These are phyloP conservation scores for Dactylellina cionopaga DNA, from an alignment of 2,329 filamentous ascomycete species.

Conservation along the genomic window DNA sequence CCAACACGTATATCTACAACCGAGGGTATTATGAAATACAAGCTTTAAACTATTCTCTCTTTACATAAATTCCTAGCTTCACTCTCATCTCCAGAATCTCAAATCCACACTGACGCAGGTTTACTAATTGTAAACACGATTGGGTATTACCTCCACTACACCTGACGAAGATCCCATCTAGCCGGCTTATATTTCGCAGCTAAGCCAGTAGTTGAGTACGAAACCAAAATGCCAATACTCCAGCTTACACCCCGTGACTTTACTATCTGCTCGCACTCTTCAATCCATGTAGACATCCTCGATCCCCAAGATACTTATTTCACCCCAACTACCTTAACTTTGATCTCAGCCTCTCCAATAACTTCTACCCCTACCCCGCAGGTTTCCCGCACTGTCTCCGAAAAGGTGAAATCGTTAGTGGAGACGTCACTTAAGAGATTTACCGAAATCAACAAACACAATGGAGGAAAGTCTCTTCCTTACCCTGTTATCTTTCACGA, in stretches of 20 bases:
- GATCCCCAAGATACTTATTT: constrained; percentile 6
- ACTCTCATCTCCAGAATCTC: too few relatives aligned
- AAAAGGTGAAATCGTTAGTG: neutral
- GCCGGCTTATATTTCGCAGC: too few relatives aligned
- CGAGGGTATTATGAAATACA: too few relatives aligned
- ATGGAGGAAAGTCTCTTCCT: neutral
- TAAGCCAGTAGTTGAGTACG: too few relatives aligned
- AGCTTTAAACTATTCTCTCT: too few relatives aligned
- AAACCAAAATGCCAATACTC: constrained; percentile 10
- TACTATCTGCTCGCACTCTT: neutral
- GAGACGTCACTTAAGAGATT: neutral
- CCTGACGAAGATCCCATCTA: too few relatives aligned
- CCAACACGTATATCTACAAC: too few relatives aligned
- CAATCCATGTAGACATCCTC: neutral
- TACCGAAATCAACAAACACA: neutral
- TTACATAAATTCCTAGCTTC: too few relatives aligned
- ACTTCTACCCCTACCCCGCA: neutral
- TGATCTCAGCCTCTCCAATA: neutral
- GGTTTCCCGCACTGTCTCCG: neutral
- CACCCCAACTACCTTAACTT: neutral
- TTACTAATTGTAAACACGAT: too few relatives aligned
- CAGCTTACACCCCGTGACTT: neutral
- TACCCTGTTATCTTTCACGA: constrained; percentile 6
- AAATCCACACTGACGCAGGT: too few relatives aligned
- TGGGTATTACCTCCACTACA: too few relatives aligned